Evolutionary conservation across 352 stramenopile species (phyloP).

Genomic region (Lagenidium giganteum): DNA sequence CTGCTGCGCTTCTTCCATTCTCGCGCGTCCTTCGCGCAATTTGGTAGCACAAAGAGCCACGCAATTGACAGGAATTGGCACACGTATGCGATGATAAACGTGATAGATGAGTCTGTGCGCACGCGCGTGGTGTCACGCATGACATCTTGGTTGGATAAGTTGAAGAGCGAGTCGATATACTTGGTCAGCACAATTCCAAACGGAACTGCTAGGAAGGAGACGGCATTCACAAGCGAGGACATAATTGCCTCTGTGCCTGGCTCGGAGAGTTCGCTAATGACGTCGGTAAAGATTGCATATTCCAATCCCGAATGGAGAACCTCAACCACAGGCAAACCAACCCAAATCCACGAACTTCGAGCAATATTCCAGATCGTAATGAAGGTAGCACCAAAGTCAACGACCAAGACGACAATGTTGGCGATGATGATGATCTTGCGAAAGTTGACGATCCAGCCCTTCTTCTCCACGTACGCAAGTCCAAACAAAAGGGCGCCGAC

Average conservation of each 20-base stretch:
- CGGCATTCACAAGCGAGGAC: slow-evolving; percentile 35
- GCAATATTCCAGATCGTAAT: slow-evolving; percentile 59
- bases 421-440: slow-evolving; percentile 26
- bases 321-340: slow-evolving; percentile 54
- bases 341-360: slow-evolving; percentile 62
- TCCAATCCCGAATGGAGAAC: slow-evolving; percentile 39
- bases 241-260: slow-evolving; percentile 22
- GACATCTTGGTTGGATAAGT: slow-evolving; percentile 39
- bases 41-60: slow-evolving; percentile 42
- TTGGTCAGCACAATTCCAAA: slow-evolving; percentile 48
- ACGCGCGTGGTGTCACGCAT: slow-evolving; percentile 38
- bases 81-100: slow-evolving; percentile 49
- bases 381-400: slow-evolving; percentile 38
- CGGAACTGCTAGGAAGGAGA: slow-evolving; percentile 35
- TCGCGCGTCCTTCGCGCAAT: slow-evolving; percentile 20
- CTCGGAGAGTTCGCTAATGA: slow-evolving; percentile 48
- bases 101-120: slow-evolving; percentile 32
- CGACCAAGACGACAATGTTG: slow-evolving; percentile 22
- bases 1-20: slow-evolving; percentile 23
- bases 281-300: slow-evolving; percentile 42
- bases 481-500: slow-evolving; percentile 19
- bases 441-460: slow-evolving; percentile 37
- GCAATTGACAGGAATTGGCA: slow-evolving; percentile 41
- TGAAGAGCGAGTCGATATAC: slow-evolving; percentile 49
- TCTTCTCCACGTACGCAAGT: slow-evolving; percentile 28